Evolutionary conservation across 305 asterid genomes (phyloP).

Genomic region (Fraxinus angustifolia): DNA sequence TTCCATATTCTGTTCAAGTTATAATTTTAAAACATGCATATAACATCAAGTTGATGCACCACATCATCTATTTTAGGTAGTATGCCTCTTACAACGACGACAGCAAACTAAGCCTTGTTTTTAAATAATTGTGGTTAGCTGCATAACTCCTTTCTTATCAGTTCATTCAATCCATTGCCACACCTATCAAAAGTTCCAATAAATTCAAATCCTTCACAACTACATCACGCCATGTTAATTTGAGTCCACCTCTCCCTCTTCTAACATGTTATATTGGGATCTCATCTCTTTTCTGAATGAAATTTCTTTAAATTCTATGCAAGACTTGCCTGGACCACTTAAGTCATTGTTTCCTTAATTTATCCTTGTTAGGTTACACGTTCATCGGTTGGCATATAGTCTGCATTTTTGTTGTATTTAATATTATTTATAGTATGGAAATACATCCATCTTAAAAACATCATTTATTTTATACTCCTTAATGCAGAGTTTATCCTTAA

Average conservation of each 20-base stretch:
- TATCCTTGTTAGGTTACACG: background rate
- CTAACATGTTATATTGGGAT: background rate
- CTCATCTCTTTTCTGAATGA: background rate
- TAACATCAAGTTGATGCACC: background rate
- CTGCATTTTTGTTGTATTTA: background rate
- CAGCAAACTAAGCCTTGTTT: background rate
- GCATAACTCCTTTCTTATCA: background rate
- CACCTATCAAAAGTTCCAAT: background rate
- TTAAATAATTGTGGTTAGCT: background rate
- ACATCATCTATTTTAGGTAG: background rate
- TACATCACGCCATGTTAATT: background rate
- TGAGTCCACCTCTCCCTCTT: background rate
- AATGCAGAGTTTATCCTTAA: background rate
- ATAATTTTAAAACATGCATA: background rate
- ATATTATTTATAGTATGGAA: background rate
- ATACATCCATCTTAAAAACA: background rate
- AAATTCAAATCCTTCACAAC: background rate
- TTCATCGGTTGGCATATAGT: background rate
- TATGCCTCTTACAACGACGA: background rate
- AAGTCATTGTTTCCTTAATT: background rate
- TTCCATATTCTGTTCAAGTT: background rate
- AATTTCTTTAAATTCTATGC: background rate
- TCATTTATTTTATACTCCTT: background rate
- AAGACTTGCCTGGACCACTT: background rate
- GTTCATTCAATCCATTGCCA: background rate